Base-by-base conservation (phyloP, 1,284 basidiomycete species). In the Malassezia globosa region DNA sequence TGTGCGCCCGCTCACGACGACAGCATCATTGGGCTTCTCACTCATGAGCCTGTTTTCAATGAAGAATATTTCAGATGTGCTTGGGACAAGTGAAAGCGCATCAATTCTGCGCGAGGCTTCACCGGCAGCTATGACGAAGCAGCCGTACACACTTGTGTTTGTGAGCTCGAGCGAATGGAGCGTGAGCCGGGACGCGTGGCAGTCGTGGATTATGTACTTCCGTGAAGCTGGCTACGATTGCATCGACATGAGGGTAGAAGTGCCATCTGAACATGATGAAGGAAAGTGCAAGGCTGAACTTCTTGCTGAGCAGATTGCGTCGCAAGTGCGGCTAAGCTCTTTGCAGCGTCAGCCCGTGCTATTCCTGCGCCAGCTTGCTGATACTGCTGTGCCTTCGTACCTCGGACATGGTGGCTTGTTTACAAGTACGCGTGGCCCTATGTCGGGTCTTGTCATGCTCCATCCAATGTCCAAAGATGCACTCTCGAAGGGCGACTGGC, bases 161-260 rank as follows among this genome's bases (percentile, higher is more conserved):
- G 38, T 52, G 3, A 42, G 39, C 34, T 33, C 44, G 31, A 41
- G 31, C 13, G 35, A 22, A 13, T 34, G 45, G 31, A n/a, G 31
- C 11, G 49, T 46, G 38, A 16, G 31, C 13, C 49, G 49, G 21
- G 23, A 26, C 18, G 24, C 21, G 44, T 52, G 50, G 50, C 50
- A 52, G 36, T 42, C 50, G 27, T 52, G 50, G 50, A 52, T 52
- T 36, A 33, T 42, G 37, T 52, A 52, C 40, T 52, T 52, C 45
- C 44, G 44, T 24, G 45, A 46, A 21, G 38, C 38, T 1, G 50
- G 50, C 41, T 52, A 52, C 31, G 50, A 52, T 41, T 52, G 50
- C 29, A 46, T 52, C 36, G 50, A 52, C 40, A 23, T 52, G 10
- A 42, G 39, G 13, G 37, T 52, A 23, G 44, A 46, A 34, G 25